phyloP scores from a whole-genome alignment of 495 filamentous ascomycete genomes.

The Diplogelasinospora grovesii region DNA sequence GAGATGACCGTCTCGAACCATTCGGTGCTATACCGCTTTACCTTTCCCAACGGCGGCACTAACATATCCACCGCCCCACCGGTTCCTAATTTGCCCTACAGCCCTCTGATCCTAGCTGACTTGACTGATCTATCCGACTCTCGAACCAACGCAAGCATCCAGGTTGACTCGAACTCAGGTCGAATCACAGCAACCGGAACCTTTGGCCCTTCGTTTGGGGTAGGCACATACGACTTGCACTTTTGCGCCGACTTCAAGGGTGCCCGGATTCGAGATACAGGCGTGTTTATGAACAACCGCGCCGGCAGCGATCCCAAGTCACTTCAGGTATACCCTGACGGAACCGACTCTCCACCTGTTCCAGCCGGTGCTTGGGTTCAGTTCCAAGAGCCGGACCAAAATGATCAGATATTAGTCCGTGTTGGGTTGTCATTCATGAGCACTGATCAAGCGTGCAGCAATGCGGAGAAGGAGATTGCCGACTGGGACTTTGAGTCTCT shows the following conservation, averaged over 20 bases:
- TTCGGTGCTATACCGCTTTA: slow-evolving; percentile 63
- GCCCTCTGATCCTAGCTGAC: slow-evolving; percentile 58
- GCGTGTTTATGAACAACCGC: slow-evolving; percentile 42
- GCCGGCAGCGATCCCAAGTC: slow-evolving; percentile 37
- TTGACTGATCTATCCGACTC: slow-evolving; percentile 56
- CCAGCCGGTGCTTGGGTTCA: slow-evolving; percentile 60
- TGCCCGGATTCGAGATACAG: slow-evolving; percentile 51
- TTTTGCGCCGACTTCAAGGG: slow-evolving; percentile 67
- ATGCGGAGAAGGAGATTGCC: slow-evolving; percentile 57
- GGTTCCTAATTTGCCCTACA: slow-evolving; percentile 31
- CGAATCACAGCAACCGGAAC: slow-evolving; percentile 57
- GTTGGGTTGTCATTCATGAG: slow-evolving; percentile 64
- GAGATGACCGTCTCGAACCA: slow-evolving; percentile 67
- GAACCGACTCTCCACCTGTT: slow-evolving; percentile 41
- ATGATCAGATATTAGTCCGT: slow-evolving; percentile 48
- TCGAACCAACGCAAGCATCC: slow-evolving; percentile 50
- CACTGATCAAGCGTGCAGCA: slow-evolving; percentile 53
- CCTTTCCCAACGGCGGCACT: too few species aligned
- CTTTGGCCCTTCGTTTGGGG: slow-evolving; percentile 63
- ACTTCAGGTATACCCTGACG: slow-evolving; percentile 33
- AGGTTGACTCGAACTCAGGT: slow-evolving; percentile 44
- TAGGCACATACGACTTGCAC: slow-evolving; percentile 50
- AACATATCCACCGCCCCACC: slow-evolving; percentile 6
- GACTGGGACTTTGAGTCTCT: slow-evolving; percentile 55
- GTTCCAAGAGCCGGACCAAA: slow-evolving; percentile 39